phyloP scores from a whole-genome alignment of 73 alveolate genomes.

The Paramecium caudatum region DNA sequence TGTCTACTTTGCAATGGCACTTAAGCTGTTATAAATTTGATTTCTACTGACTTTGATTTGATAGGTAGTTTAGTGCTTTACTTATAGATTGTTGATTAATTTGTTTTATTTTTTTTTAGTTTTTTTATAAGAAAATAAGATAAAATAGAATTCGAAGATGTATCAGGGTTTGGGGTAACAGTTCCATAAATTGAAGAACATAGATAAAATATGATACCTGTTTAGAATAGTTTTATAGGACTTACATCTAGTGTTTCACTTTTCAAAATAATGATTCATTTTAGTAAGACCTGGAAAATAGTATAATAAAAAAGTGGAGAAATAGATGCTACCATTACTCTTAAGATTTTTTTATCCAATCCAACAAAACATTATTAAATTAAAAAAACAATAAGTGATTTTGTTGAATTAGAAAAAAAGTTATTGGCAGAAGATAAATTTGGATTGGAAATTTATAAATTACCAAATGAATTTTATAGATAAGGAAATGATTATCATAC shows the following conservation, averaged over 20 bases:
- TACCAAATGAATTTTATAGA: constrained; percentile 28
- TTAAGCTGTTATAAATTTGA: not conserved
- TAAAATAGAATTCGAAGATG: constrained; percentile 32
- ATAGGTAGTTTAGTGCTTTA: not conserved
- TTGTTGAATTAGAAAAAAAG: not conserved
- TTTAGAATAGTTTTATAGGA: constrained; percentile 47
- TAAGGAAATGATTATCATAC: not conserved
- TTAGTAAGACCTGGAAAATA: constrained; percentile 37
- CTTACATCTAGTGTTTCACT: not conserved
- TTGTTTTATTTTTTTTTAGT: not conserved
- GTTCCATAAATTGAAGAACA: not conserved
- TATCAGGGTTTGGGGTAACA: not conserved
- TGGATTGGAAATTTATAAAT: constrained; percentile 55
- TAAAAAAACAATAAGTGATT: constrained; percentile 23
- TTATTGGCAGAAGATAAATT: constrained; percentile 7
- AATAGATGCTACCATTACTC: not conserved
- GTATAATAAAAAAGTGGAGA: not conserved
- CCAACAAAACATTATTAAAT: constrained; percentile 12
- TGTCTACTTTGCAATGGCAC: not conserved
- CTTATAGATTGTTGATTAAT: not conserved
- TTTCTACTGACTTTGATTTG: not conserved
- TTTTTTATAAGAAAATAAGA: constrained; percentile 43
- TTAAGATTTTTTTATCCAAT: constrained; percentile 6
- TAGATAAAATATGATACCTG: not conserved
- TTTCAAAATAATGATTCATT: not conserved